Conservation (phyloP, 2,329 filamentous ascomycete genomes). For the Pseudogymnoascus sp. region DNA sequence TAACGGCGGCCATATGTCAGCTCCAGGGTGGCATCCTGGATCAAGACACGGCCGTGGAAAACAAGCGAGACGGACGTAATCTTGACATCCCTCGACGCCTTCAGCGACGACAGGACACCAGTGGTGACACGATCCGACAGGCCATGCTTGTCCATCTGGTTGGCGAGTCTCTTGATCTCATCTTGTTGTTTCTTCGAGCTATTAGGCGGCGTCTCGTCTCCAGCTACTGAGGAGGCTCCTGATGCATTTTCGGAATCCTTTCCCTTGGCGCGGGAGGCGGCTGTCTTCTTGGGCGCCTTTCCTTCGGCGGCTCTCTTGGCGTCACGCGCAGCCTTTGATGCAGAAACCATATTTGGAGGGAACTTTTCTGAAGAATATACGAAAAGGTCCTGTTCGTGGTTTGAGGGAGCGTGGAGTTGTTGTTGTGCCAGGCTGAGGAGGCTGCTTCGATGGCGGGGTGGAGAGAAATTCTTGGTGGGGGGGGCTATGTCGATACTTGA, state of each 20-base stretch:
- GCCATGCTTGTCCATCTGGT: constrained; percentile 93
- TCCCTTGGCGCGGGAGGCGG: constrained; percentile 55
- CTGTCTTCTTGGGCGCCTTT: constrained; percentile 69
- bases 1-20: constrained; percentile 89
- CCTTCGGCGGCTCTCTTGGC: constrained; percentile 65
- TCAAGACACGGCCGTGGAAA: constrained; percentile 94
- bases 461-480: constrained; percentile 9
- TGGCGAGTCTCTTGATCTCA: constrained; percentile 75
- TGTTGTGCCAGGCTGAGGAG: constrained; percentile 1
- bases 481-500: constrained; percentile 8
- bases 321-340: constrained; percentile 63
- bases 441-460: constrained; percentile 9
- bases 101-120: constrained; percentile 81
- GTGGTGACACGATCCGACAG: constrained; percentile 97
- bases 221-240: constrained; percentile 57
- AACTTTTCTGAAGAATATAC: constrained; percentile 1
- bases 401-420: constrained; percentile 6
- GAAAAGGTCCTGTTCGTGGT: constrained; percentile 6
- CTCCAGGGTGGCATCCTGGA: constrained; percentile 89
- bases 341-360: constrained; percentile 50
- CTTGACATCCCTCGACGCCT: constrained; percentile 88
- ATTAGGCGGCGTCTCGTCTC: constrained; percentile 59
- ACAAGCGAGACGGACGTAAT: constrained; percentile 88
- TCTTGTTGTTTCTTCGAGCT: constrained; percentile 65
- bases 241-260: constrained; percentile 54